phyloP scores from a whole-genome alignment of 352 stramenopile genomes.

The Phytopythium sindhum region DNA sequence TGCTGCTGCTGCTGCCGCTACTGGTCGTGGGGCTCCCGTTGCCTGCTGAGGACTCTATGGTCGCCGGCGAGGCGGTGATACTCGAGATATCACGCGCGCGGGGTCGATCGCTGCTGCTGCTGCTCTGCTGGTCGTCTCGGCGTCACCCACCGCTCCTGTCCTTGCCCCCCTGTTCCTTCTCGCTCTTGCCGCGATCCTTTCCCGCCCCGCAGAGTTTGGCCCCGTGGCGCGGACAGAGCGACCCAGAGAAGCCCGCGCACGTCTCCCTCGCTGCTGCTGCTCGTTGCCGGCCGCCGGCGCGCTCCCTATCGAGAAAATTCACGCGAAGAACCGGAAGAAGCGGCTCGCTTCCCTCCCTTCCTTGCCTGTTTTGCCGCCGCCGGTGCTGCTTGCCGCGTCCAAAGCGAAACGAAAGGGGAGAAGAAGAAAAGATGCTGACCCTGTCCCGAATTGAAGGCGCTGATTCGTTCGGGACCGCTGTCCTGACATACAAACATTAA shows the following conservation, averaged over 20 bases:
- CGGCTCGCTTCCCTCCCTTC: no score
- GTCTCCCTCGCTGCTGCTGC: neutral
- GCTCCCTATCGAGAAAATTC: neutral
- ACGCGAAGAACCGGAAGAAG: neutral
- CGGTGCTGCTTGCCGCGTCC: neutral
- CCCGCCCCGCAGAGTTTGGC: neutral
- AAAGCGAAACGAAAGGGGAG: constrained; percentile 3
- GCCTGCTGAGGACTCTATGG: constrained; percentile 29
- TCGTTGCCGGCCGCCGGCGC: neutral
- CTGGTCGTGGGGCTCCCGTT: constrained; percentile 23
- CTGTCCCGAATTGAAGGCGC: neutral
- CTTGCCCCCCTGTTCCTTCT: neutral
- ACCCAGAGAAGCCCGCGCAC: neutral
- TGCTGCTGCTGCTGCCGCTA: constrained; percentile 14
- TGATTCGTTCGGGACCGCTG: neutral
- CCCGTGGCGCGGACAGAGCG: neutral
- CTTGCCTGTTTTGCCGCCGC: neutral
- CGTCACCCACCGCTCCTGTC: neutral
- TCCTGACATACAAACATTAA: neutral
- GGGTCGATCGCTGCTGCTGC: constrained; percentile 2
- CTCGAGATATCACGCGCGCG: constrained; percentile 13
- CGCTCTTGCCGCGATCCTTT: neutral
- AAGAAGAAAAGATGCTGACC: constrained; percentile 1
- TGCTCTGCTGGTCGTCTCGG: neutral
- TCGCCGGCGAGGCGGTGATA: constrained; percentile 28